phyloP scores from a whole-genome alignment of 1,139 yeast species.

The Scheffersomyces cryptocercus region DNA sequence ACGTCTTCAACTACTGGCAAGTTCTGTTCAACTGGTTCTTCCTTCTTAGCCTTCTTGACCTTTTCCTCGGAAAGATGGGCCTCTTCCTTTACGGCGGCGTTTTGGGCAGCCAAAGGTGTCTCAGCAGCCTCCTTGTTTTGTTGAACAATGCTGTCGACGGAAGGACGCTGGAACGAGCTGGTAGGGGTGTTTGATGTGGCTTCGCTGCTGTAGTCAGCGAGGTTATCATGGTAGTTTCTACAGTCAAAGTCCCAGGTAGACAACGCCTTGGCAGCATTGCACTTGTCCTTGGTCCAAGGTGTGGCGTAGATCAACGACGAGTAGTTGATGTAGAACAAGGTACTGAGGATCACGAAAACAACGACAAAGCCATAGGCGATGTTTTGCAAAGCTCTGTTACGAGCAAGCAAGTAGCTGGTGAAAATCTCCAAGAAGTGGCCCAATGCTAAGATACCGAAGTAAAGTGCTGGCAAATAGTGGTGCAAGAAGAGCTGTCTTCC shows the following conservation, averaged over 20 bases:
- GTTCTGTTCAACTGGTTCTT: neutral
- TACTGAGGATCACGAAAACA: slow-evolving; percentile 50
- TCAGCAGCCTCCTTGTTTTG: too few relatives aligned
- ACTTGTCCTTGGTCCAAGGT: slow-evolving; percentile 75
- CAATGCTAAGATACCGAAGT: slow-evolving; percentile 82
- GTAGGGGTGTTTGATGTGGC: neutral
- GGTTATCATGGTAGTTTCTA: slow-evolving; percentile 45
- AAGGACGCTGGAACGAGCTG: neutral
- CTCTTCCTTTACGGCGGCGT: slow-evolving; percentile 1
- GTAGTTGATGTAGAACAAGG: slow-evolving; percentile 60
- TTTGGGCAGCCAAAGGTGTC: neutral
- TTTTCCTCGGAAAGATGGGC: slow-evolving; percentile 10
- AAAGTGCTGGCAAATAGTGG: slow-evolving; percentile 88
- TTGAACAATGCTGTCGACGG: too few relatives aligned
- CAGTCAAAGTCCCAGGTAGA: slow-evolving; percentile 88
- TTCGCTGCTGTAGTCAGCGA: slow-evolving; percentile 23
- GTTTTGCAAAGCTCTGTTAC: slow-evolving; percentile 33
- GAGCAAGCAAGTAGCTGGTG: slow-evolving; percentile 46
- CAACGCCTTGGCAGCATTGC: slow-evolving; percentile 62
- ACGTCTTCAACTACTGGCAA: slow-evolving; percentile 2
- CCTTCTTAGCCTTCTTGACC: slow-evolving; percentile 14
- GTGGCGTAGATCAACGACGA: slow-evolving; percentile 77
- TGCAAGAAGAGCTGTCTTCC: slow-evolving; percentile 91
- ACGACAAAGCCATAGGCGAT: slow-evolving; percentile 47
- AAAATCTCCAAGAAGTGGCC: slow-evolving; percentile 80